These are phyloP conservation scores for Halophytophthora polymorphica DNA, from an alignment of 352 stramenopile species.

Conservation along the genomic window DNA sequence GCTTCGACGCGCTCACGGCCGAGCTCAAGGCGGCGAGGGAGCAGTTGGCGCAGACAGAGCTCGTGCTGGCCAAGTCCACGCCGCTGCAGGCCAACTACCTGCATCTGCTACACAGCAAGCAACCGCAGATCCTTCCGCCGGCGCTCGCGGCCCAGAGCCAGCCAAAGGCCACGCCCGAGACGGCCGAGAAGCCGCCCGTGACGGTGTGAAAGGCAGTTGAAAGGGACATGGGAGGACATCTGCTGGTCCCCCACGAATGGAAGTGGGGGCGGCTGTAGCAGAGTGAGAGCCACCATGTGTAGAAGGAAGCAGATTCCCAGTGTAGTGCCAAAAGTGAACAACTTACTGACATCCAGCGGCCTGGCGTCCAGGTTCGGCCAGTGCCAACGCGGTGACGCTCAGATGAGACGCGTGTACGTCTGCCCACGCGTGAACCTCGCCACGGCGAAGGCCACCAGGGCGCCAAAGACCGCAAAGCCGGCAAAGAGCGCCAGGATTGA, in stretches of 20 bases:
- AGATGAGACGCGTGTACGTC: constrained; percentile 26
- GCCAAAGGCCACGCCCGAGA: constrained; percentile 1
- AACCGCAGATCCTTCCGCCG: constrained; percentile 21
- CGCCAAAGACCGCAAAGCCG: constrained; percentile 32
- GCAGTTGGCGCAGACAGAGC: constrained; percentile 46
- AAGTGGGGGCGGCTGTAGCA: neutral
- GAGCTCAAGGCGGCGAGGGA: constrained; percentile 33
- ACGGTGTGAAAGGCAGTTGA: neutral
- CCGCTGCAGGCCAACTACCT: constrained; percentile 68
- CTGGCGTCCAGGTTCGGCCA: too few relatives aligned
- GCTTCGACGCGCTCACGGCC: constrained; percentile 38
- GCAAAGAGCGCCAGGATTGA: constrained; percentile 23
- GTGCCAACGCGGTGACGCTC: too few relatives aligned
- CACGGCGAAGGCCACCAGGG: constrained; percentile 25
- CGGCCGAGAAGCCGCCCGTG: constrained; percentile 9
- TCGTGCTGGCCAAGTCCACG: constrained; percentile 65
- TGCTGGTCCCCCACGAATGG: too few relatives aligned
- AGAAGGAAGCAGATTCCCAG: too few relatives aligned
- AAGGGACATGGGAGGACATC: neutral
- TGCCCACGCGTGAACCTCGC: constrained; percentile 22
- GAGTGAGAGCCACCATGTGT: too few relatives aligned
- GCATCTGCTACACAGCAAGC: constrained; percentile 45
- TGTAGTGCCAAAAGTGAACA: too few relatives aligned
- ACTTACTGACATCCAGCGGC: too few relatives aligned
- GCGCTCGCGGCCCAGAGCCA: constrained; percentile 13